Base-by-base conservation (phyloP, 2,329 filamentous ascomycete species). In the Cordyceps fumosorosea region DNA sequence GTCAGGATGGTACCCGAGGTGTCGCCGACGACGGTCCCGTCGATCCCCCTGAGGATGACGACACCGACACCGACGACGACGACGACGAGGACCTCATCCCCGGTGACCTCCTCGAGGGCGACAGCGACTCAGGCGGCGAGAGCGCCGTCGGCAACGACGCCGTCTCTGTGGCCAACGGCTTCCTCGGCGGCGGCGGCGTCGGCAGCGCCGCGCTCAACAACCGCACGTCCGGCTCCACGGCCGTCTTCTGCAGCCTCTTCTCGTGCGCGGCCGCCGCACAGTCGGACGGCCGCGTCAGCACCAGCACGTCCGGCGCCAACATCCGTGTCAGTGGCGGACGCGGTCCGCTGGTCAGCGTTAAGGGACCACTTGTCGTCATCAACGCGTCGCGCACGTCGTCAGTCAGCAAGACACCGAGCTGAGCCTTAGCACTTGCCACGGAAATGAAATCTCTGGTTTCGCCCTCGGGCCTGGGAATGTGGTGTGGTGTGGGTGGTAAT, bases 151-250 rank as follows among this genome's bases (percentile, higher is more conserved):
- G 45, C 29, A 58, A 58, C 45, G 56, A 58, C 34, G 56, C 56
- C 32, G 32, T 58, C 3, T 58, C 56, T 20, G 45, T 58, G 8
- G 56, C 56, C 32, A 58, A 58, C 45, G 56, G 56, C 14, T n/a
- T 58, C 16, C 56, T 58, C 45, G 56, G 56, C n/a, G 37, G 55
- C 18, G 45, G 56, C 1, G 56, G 56, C 10, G 56, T 45, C 3
- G 56, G 56, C 29, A 58, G 56, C 32, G 56, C 56, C 11, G 56
- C 56, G 16, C 34, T 58, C 16, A 51, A 58, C 45, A 42, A 58
- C 56, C 29, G 20, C 8, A 58, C 56, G 10, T 58, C 56, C 3
- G 56, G 56, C 20, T 58, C 56, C 32, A 58, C 45, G 5, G 44
- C 45, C 4, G 56, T 51, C 2, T 51, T 58, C 45, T 58, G 56